A percentile compares a stretch with the other conserved stretches of the same genome.
These are phyloP conservation scores for Penicillium sp. DNA, from an alignment of 2,329 filamentous ascomycete species.

Conservation along the genomic window DNA sequence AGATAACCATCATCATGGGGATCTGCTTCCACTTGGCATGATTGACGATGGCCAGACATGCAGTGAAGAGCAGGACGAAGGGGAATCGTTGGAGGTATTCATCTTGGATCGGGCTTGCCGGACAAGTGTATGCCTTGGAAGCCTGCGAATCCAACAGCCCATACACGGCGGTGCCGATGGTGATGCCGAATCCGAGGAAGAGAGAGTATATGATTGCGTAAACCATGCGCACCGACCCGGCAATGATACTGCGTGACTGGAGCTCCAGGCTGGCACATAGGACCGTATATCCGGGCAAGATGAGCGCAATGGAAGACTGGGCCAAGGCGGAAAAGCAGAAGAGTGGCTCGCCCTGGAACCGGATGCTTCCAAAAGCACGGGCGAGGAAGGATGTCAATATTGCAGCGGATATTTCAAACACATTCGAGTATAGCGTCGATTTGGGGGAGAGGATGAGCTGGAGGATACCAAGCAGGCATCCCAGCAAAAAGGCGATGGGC, in stretches of 20 bases:
- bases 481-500: conserved; percentile 72
- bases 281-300: conserved; percentile 66
- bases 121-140: conserved; percentile 49
- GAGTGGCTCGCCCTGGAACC: conserved; percentile 38
- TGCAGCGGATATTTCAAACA: conserved; percentile 63
- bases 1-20: conserved; percentile 72
- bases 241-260: conserved; percentile 66
- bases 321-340: conserved; percentile 72
- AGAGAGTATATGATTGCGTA: conserved; percentile 72
- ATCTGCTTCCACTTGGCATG: conserved; percentile 77
- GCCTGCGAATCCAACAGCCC: conserved; percentile 59
- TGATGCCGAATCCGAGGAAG: conserved; percentile 70
- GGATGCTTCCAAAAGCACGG: conserved; percentile 66
- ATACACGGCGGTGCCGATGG: conserved; percentile 63
- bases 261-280: conserved; percentile 62
- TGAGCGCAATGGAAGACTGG: conserved; percentile 72
- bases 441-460: conserved; percentile 71
- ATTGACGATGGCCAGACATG: conserved; percentile 74
- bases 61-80: conserved; percentile 69
- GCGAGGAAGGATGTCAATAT: conserved; percentile 67
- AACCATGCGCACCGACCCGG: conserved; percentile 70
- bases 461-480: conserved; percentile 68
- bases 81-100: conserved; percentile 57
- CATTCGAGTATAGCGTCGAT: conserved; percentile 65
- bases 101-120: conserved; percentile 48